Evolutionary conservation across 2,329 filamentous ascomycete species (phyloP).

Genomic region (Diplodia mutila): DNA sequence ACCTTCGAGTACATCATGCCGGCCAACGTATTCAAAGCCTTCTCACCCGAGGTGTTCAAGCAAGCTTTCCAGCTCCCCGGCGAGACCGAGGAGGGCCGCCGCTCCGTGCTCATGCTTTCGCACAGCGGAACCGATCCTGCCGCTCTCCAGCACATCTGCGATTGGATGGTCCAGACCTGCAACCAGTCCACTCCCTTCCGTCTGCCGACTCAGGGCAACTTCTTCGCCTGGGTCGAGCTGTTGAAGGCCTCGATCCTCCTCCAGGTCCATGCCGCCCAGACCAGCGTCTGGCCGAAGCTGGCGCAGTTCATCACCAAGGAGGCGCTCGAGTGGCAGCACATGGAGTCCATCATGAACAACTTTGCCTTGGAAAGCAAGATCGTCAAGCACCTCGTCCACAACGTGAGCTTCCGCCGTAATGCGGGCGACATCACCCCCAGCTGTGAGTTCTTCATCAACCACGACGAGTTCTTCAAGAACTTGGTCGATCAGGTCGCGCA

Average conservation of each 20-base stretch:
- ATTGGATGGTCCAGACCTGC: slow-evolving; percentile 1
- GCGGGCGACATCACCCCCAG: neutral
- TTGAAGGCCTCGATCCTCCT: neutral
- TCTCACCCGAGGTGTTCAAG: neutral
- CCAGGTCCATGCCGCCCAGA: neutral
- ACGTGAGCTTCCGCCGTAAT: neutral
- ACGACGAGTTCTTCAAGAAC: neutral
- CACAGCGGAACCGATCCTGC: neutral
- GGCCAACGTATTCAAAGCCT: neutral
- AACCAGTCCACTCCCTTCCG: neutral
- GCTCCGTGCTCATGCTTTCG: neutral
- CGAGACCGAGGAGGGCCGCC: neutral
- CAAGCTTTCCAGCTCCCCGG: neutral
- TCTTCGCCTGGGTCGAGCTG: slow-evolving; percentile 6
- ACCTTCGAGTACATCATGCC: neutral
- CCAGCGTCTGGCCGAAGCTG: neutral
- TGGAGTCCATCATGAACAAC: neutral
- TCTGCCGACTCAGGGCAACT: neutral
- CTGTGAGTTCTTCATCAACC: neutral
- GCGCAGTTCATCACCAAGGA: neutral
- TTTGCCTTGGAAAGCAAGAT: neutral
- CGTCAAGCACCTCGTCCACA: slow-evolving; percentile 7
- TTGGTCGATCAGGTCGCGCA: neutral
- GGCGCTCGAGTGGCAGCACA: neutral
- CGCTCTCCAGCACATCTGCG: neutral